Base-by-base conservation (phyloP, 805 yeast genomes). In the Suhomyces faveliae region DNA sequence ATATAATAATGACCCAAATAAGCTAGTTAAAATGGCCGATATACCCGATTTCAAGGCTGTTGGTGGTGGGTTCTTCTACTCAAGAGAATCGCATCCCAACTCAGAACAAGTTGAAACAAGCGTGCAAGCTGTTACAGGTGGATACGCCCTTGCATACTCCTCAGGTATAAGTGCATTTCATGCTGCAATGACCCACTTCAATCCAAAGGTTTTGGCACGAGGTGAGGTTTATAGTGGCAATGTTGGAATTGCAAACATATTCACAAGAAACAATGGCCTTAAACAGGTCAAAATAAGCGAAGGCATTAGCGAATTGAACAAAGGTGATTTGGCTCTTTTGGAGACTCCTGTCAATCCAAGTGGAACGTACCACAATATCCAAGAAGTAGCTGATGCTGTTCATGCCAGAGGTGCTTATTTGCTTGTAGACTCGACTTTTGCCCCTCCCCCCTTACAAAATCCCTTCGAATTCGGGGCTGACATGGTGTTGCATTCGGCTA, bases 341-440 rank as follows among this genome's bases (percentile, higher is more conserved):
- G 96, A 89, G 66, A 81, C 96, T 0, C 97, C 97, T 0, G 84
- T 89, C 27, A 91, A 91, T 66, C 97, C 97, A 13, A 80, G 74
- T 45, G 95, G 96, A 1, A 68, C 74, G 2, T 78, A 84, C 11
- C 75, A 73, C 54, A 89, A 87, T 62, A 78, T 91, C 48, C 64
- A 68, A 35, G 64, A 77, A 42, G 85, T 78, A 59, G 91, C 89
- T 3, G 72, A 79, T 2, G 76, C 75, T 51, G 96, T 96, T 0
- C 96, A 89, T 61, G 70, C 75, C 1, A 79, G 80, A 46, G 96
- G 96, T 15, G 97, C 96, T 0, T 57, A 72, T 20, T 67, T 91
- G 11, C 59, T 82, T 21, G 83, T 88, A 12, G 98, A 91, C 66
- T 78, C 96, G 5, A 92, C 97, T 0, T 88, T 92, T 67, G 97